Evolutionary conservation across 139 green algal species (phyloP), one percentile per base, ranked within the genome.

Genomic region (Haematococcus sp.): DNA sequence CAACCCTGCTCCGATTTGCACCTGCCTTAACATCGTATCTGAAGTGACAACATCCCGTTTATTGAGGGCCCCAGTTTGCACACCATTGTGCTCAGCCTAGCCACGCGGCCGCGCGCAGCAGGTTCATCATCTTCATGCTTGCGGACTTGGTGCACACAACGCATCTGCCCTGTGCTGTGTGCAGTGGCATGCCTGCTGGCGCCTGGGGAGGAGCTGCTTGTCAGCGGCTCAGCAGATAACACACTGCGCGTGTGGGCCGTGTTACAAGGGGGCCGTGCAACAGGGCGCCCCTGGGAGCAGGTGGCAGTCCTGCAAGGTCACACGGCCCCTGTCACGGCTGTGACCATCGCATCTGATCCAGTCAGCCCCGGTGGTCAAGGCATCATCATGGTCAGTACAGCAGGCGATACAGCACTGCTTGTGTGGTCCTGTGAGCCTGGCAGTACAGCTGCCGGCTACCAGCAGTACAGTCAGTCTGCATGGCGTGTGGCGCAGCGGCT

Each of bases 241-340:
- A 80, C 63, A 44, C 51, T 94, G 63, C 74, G 86, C 7, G 49
- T 93, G 4, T 95, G 91, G 91, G 61, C 74, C 0, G 74, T 84
- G 22, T 16, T 40, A 9, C 28, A 65, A 65, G 25, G 58, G 4
- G 58, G 58, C n/a, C 28, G 11, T 13, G 58, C 23, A 22, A 3
- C 58, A 11, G 30, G 2, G n/a, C n/a, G 23, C n/a, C 71, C 59
- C n/a, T 70, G 71, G 40, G 7, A n/a, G 5, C 55, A 46, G 25
- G 25, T 75, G 43, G 69, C 55, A 28, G 69, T 68, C 2, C 54
- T 68, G 15, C 72, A 86, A 77, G 87, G 69, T 9, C 86, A 92
- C 70, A 32, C 51, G 0, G 82, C 70, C 0, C 74, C 86, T n/a
- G 67, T 95, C 9, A 90, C 85, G 22, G 82, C 75, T 17, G 44